Conservation (phyloP, 805 yeast species). For the Spathaspora sp. region DNA sequence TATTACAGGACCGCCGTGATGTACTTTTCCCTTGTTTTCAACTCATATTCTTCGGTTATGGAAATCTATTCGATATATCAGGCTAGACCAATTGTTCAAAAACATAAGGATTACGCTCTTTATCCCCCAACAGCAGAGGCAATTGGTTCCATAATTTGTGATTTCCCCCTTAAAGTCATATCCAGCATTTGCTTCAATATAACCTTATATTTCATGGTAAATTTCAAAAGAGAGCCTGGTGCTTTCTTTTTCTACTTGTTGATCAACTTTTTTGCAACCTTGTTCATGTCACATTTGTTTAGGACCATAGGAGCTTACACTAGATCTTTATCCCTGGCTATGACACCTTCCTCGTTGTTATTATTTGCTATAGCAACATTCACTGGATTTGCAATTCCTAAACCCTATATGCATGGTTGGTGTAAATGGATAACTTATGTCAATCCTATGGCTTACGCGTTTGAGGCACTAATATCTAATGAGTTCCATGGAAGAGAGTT, state of each 20-base stretch:
- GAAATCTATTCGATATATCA: slow-evolving; percentile 54
- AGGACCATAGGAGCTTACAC: slow-evolving; percentile 51
- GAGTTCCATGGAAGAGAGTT: slow-evolving; percentile 49
- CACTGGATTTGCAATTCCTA: slow-evolving; percentile 59
- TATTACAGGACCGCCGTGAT: slow-evolving; percentile 59
- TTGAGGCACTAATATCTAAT: slow-evolving; percentile 56
- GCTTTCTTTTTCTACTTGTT: slow-evolving; percentile 50
- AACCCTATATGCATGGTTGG: slow-evolving; percentile 58
- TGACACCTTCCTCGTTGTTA: slow-evolving; percentile 55
- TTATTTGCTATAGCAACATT: slow-evolving; percentile 47
- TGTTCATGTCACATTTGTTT: slow-evolving; percentile 54
- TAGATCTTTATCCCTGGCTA: slow-evolving; percentile 47
- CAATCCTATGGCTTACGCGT: slow-evolving; percentile 55
- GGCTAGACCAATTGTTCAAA: slow-evolving; percentile 55
- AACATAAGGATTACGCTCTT: slow-evolving; percentile 53
- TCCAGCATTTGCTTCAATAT: slow-evolving; percentile 47
- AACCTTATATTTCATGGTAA: slow-evolving; percentile 49
- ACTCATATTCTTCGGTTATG: slow-evolving; percentile 56
- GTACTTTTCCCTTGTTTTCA: slow-evolving; percentile 64
- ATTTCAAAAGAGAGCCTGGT: slow-evolving; percentile 51
- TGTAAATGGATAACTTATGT: slow-evolving; percentile 62
- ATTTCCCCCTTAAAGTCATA: slow-evolving; percentile 48
- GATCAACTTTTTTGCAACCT: slow-evolving; percentile 39
- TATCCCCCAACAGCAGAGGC: slow-evolving; percentile 67
- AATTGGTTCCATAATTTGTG: slow-evolving; percentile 56